These are phyloP conservation scores for Nidula microcarpa DNA, from an alignment of 768 basidiomycete genomes.

Conservation along the genomic window DNA sequence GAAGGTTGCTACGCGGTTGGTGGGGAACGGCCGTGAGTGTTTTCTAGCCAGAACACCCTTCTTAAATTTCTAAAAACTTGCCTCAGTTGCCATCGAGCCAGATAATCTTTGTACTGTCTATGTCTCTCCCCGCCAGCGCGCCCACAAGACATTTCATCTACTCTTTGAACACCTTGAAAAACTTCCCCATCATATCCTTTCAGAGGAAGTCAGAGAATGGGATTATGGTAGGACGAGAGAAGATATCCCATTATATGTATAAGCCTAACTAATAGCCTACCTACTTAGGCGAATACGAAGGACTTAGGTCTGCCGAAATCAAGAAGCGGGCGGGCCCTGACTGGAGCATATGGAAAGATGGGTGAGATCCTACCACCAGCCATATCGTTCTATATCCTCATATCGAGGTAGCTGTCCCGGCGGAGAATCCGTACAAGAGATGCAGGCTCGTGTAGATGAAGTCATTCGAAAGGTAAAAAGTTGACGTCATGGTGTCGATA, in stretches of 20 bases:
- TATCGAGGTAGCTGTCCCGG: conserved; percentile 64
- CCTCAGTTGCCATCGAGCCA: conserved; percentile 73
- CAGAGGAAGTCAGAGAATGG: conserved; percentile 79
- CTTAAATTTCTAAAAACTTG: not conserved
- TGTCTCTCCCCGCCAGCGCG: conserved; percentile 86
- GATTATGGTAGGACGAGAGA: conserved; percentile 55
- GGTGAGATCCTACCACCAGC: conserved; percentile 38
- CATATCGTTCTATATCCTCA: not conserved
- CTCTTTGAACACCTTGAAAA: conserved; percentile 50
- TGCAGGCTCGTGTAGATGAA: conserved; percentile 74
- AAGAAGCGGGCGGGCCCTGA: conserved; percentile 45
- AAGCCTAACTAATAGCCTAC: too few relatives aligned
- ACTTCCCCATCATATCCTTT: conserved; percentile 49
- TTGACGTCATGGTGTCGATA: conserved; percentile 6
- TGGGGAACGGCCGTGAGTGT: conserved; percentile 74
- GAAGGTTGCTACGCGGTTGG: conserved; percentile 58
- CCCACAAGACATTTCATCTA: conserved; percentile 82
- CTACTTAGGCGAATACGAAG: conserved; percentile 74
- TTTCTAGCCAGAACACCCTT: not conserved
- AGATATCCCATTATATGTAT: not conserved
- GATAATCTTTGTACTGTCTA: conserved; percentile 69
- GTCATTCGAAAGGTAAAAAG: conserved; percentile 62
- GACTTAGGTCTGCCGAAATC: conserved; percentile 78
- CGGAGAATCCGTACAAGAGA: conserved; percentile 80
- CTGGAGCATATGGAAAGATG: conserved; percentile 89